Evolutionary conservation across 345 rosid genomes (phyloP).

Genomic region (Hypericum androsaemum): DNA sequence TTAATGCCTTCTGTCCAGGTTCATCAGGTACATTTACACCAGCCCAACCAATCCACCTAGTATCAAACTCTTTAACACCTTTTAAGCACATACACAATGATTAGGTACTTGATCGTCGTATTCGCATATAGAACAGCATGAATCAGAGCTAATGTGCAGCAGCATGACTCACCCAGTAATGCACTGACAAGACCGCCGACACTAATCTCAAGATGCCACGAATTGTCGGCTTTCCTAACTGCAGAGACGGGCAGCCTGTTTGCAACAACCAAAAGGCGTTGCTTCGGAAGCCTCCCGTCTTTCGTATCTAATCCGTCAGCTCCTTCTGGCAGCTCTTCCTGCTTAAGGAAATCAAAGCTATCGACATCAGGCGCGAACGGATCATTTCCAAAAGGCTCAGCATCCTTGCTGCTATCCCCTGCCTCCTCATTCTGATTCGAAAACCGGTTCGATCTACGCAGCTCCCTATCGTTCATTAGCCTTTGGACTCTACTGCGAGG

Average conservation of each 20-base stretch:
- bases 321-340: constrained; percentile 17
- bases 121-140: background rate
- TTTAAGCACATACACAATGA: background rate
- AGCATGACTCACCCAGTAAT: constrained; percentile 36
- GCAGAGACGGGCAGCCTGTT: constrained; percentile 55
- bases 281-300: constrained; percentile 30
- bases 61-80: constrained; percentile 52
- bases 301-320: constrained; percentile 19
- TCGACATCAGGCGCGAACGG: constrained; percentile 17
- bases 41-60: constrained; percentile 66
- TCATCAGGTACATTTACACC: constrained; percentile 55
- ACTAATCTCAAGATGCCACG: constrained; percentile 49
- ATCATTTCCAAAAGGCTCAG: constrained; percentile 18
- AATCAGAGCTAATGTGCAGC: constrained; percentile 1
- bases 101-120: no score
- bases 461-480: constrained; percentile 44
- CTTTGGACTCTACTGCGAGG: constrained; percentile 42
- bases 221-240: constrained; percentile 29
- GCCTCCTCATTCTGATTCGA: constrained; percentile 16
- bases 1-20: constrained; percentile 34
- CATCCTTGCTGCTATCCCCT: constrained; percentile 13
- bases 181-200: constrained; percentile 52
- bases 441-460: constrained; percentile 30
- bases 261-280: constrained; percentile 49
- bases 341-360: constrained; percentile 15